phyloP scores from a whole-genome alignment of 73 alveolate genomes.

The Tetrahymena malaccensis region DNA sequence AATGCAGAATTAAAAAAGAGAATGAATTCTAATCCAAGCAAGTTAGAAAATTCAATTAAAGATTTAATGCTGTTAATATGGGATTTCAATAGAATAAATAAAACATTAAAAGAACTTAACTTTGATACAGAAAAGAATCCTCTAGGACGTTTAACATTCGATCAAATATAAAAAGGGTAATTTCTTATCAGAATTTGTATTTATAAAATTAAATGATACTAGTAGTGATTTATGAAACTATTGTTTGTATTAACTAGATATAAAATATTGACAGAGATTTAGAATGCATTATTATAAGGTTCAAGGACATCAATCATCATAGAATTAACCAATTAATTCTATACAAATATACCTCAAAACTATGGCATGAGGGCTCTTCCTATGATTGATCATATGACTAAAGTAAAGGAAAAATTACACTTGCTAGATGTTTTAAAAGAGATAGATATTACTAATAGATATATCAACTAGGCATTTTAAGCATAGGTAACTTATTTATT shows the following conservation, averaged over 20 bases:
- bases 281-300: conserved; percentile 17
- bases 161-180: conserved; percentile 58
- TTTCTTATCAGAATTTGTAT: background rate
- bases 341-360: conserved; percentile 58
- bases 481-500: background rate
- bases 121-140: conserved; percentile 81
- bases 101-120: conserved; percentile 63
- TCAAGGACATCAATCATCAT: background rate
- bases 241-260: background rate
- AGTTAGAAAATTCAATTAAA: conserved; percentile 6
- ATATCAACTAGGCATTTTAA: conserved; percentile 4
- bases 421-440: conserved; percentile 51
- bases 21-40: background rate
- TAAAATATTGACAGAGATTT: conserved; percentile 49
- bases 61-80: conserved; percentile 59
- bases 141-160: conserved; percentile 72
- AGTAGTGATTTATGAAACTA: background rate
- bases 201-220: background rate
- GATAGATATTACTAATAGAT: conserved; percentile 50
- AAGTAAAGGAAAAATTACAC: conserved; percentile 58
- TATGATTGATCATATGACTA: conserved; percentile 53
- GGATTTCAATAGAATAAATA: conserved; percentile 69
- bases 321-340: conserved; percentile 57
- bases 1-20: conserved; percentile 11
- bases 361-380: conserved; percentile 74